These are phyloP conservation scores for Hydnomerulius pinastri DNA, from an alignment of 768 basidiomycete species.

Conservation along the genomic window DNA sequence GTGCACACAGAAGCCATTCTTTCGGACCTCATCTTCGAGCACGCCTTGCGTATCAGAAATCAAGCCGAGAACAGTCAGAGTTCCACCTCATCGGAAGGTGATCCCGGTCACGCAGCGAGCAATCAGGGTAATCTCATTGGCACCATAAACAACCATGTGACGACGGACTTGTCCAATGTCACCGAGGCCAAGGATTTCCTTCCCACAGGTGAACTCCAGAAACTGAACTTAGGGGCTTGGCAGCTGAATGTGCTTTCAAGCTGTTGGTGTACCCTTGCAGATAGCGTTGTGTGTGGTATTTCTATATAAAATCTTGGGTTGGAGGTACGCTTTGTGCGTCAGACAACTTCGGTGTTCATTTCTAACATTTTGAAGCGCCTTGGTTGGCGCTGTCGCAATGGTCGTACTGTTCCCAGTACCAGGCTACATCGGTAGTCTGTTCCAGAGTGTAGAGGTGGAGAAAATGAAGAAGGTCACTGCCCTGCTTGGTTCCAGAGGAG, in stretches of 20 bases:
- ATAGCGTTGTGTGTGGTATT: conserved; percentile 4
- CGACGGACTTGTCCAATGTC: conserved; percentile 37
- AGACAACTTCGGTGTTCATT: conserved; percentile 34
- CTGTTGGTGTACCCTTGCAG: conserved; percentile 4
- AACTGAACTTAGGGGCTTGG: conserved; percentile 18
- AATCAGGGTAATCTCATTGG: conserved; percentile 60
- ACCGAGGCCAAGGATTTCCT: conserved; percentile 17
- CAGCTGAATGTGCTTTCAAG: conserved; percentile 29
- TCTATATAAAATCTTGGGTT: conserved; percentile 8
- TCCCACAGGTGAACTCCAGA: neutral
- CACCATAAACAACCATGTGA: conserved; percentile 74
- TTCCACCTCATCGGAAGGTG: neutral
- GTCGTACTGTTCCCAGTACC: conserved; percentile 58
- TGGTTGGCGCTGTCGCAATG: conserved; percentile 57
- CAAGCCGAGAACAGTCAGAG: conserved; percentile 10
- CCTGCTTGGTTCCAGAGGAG: neutral
- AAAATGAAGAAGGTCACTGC: conserved; percentile 46
- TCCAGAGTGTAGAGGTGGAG: conserved; percentile 49
- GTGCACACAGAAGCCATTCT: conserved; percentile 55
- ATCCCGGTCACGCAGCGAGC: conserved; percentile 1
- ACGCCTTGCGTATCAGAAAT: conserved; percentile 56
- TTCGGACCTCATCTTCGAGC: conserved; percentile 54
- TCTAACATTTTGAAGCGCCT: conserved; percentile 48
- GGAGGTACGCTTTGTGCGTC: conserved; percentile 3
- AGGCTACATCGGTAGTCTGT: conserved; percentile 49